Percentiles rank a stretch among this genome's conserved stretches.
Conservation (phyloP, 1,284 basidiomycete genomes). For the Melampsora abietis-canadensis region DNA sequence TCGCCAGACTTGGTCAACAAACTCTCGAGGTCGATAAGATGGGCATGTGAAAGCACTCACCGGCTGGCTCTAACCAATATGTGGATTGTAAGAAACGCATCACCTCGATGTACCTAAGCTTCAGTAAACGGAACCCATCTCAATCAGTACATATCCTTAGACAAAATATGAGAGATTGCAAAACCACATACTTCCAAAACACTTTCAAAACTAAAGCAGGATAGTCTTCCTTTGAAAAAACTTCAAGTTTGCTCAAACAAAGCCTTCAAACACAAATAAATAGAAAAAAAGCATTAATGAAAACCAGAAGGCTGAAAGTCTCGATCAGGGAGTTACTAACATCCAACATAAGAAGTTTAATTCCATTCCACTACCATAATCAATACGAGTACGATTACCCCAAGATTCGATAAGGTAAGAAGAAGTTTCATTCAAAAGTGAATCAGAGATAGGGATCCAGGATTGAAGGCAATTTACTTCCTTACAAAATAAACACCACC, state of each 20-base stretch:
- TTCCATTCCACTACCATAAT: constrained; percentile 99
- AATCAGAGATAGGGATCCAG: constrained; percentile 61
- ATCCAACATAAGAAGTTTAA: constrained; percentile 96
- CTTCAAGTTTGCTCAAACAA: constrained; percentile 71
- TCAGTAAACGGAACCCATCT: no score
- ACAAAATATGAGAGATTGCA: not conserved
- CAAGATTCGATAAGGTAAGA: constrained; percentile 81
- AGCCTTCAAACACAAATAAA: constrained; percentile 59
- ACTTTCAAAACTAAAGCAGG: constrained; percentile 74
- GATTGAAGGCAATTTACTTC: constrained; percentile 57
- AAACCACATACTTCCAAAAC: constrained; percentile 72
- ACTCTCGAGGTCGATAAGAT: not conserved
- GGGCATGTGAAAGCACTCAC: constrained; percentile 51
- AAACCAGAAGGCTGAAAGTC: not conserved
- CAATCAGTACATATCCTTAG: not conserved
- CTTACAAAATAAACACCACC: constrained; percentile 45
- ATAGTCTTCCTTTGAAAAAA: constrained; percentile 68
- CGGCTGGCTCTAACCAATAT: constrained; percentile 97
- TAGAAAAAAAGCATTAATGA: constrained; percentile 8
- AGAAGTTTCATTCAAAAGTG: constrained; percentile 65
- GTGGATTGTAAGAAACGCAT: constrained; percentile 88
- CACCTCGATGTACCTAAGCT: constrained; percentile 71
- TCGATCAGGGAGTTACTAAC: constrained; percentile 59
- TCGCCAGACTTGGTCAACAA: not conserved
- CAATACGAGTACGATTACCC: constrained; percentile 87